Conservation (phyloP, 345 rosid species). For the Euphorbia peplus region DNA sequence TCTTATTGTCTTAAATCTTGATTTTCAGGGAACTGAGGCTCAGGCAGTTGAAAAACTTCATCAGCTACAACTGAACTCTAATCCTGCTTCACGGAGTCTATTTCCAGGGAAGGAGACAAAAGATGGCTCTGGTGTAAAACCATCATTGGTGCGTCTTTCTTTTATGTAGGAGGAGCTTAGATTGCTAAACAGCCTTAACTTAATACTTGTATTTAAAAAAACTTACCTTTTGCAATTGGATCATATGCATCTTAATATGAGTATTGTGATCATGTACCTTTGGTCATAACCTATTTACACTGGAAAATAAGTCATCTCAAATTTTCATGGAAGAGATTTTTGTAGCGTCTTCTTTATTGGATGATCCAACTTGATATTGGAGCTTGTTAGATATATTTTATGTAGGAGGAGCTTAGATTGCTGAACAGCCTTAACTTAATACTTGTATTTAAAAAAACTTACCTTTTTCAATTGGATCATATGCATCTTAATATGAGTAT, state of each 20-base stretch:
- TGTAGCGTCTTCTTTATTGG: too few relatives aligned
- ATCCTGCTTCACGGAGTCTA: constrained; percentile 46
- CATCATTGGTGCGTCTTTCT: constrained; percentile 54
- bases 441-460: not conserved
- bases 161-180: not conserved
- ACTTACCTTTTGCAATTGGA: too few relatives aligned
- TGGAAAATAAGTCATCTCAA: not conserved
- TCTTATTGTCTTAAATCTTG: constrained; percentile 16
- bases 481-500: not conserved
- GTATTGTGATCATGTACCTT: not conserved
- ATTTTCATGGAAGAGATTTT: not conserved
- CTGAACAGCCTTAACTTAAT: not conserved
- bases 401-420: not conserved
- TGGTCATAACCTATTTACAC: not conserved
- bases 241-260: too few relatives aligned
- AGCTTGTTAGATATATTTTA: not conserved
- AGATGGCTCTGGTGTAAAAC: constrained; percentile 39
- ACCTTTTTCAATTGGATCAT: not conserved
- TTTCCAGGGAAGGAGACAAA: constrained; percentile 46
- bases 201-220: too few relatives aligned
- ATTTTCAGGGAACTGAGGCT: constrained; percentile 63
- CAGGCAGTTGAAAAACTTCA: constrained; percentile 68
- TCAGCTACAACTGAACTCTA: constrained; percentile 62
- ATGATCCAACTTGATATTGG: too few relatives aligned
- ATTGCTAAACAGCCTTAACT: too few relatives aligned